Evolutionary conservation across 805 yeast genomes (phyloP).

Genomic region (Grigorovia yakushimaensis): DNA sequence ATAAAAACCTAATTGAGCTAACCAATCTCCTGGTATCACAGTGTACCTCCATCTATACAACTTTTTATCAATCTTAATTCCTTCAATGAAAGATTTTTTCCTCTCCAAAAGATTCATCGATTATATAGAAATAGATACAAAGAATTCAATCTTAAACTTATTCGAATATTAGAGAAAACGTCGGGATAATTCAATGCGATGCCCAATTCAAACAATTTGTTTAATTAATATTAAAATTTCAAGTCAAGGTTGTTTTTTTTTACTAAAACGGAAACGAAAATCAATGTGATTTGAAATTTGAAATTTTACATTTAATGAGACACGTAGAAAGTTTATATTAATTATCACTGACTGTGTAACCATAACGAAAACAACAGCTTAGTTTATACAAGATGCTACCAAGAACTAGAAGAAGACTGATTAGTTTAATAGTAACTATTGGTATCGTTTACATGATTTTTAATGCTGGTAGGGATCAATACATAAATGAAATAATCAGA

Average conservation of each 20-base stretch:
- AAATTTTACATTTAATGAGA: too few relatives aligned
- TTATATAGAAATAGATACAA: background rate
- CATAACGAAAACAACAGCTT: too few relatives aligned
- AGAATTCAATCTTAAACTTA: too few relatives aligned
- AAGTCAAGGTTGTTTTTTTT: background rate
- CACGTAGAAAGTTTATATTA: too few relatives aligned
- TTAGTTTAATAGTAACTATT: slow-evolving; percentile 6
- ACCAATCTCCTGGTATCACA: slow-evolving; percentile 20
- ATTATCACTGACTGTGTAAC: too few relatives aligned
- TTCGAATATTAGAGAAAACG: too few relatives aligned
- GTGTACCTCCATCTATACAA: slow-evolving; percentile 24
- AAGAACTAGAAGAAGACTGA: slow-evolving; percentile 25
- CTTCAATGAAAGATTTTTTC: background rate
- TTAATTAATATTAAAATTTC: too few relatives aligned
- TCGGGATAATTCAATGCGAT: background rate
- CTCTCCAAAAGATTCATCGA: background rate
- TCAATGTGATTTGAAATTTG: background rate
- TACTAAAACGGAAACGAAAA: background rate
- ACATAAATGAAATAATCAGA: background rate
- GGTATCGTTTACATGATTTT: background rate
- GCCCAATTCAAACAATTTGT: background rate
- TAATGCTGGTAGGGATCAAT: background rate
- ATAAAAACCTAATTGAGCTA: slow-evolving; percentile 24
- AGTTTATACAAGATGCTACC: slow-evolving; percentile 17
- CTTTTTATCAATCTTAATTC: slow-evolving; percentile 9